Evolutionary conservation across 495 filamentous ascomycete genomes (phyloP).

Genomic region (Acidomyces sp.): DNA sequence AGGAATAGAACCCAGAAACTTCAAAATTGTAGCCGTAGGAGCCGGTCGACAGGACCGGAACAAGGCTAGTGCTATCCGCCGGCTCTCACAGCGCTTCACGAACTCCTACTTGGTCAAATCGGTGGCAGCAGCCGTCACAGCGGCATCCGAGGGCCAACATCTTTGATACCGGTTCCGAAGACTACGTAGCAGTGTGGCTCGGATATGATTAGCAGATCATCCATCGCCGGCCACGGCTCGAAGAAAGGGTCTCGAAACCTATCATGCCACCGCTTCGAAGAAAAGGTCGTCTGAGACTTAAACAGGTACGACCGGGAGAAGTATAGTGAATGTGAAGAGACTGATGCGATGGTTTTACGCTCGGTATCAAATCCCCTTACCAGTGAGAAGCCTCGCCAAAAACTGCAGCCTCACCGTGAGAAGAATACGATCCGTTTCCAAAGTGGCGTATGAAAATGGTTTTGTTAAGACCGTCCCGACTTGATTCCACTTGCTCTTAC

Average conservation of each 20-base stretch:
- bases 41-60: constrained; percentile 32
- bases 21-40: constrained; percentile 47
- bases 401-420: no score
- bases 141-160: constrained; percentile 36
- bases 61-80: constrained; percentile 29
- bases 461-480: no score
- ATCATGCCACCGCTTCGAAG: no score
- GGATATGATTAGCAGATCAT: constrained; percentile 23
- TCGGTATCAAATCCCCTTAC: no score
- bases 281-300: no score
- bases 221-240: constrained; percentile 33
- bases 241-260: constrained; percentile 45
- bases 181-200: constrained; percentile 37
- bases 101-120: constrained; percentile 41
- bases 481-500: no score
- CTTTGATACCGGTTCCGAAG: constrained; percentile 40
- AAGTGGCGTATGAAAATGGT: no score
- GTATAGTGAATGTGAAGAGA: no score
- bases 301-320: no score
- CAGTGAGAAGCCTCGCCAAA: no score
- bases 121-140: constrained; percentile 37
- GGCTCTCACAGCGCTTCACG: constrained; percentile 36
- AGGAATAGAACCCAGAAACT: constrained; percentile 40
- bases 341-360: no score
- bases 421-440: no score